Evolutionary conservation across 2,329 filamentous ascomycete species (phyloP), one percentile per base, ranked within the genome.

Genomic region (Nemania sp.): DNA sequence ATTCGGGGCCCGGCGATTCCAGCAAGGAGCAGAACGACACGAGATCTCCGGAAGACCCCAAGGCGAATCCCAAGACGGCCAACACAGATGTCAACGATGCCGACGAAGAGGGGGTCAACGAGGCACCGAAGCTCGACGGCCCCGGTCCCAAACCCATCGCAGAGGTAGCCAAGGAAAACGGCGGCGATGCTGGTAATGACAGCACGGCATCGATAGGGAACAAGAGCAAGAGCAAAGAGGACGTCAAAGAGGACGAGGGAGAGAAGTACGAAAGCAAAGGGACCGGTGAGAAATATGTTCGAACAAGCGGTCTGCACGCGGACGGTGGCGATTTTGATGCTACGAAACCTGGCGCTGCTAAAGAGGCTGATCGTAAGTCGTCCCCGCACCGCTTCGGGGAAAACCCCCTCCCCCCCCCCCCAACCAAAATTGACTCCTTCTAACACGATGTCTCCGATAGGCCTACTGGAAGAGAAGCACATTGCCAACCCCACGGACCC

Each of bases 241-340:
- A 74, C n/a, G 73, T 70, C 18, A 66, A 68, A 4, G 50, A 60
- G 12, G 57, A 60, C 12, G 69, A 62, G 9, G 67, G 59, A 18
- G 65, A 64, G 1, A 67, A 69, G 25, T 60, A 65, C 40, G 56
- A 70, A 11, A 73, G 74, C 13, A 75, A 80, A 63, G 82, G 80
- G 1, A 85, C 82, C 0, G 85, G 85, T 6, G 82, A 86, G 71
- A 69, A 83, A 67, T 83, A 83, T 60, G 79, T 88, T 64, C 84
- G 81, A 73, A 81, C 80, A 20, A 81, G 79, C 0, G 88, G 87
- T 0, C 72, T 89, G 29, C 75, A 78, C 35, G 85, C 86, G 15
- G 87, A 91, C 40, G 87, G 88, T 0, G 87, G 88, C 5, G 80
- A 90, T 67, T 89, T 90, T 69, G 88, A 90, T 67, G 86, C 84